Evolutionary conservation across 2,329 filamentous ascomycete species (phyloP).

Genomic region (Mycosphaerella sp.): DNA sequence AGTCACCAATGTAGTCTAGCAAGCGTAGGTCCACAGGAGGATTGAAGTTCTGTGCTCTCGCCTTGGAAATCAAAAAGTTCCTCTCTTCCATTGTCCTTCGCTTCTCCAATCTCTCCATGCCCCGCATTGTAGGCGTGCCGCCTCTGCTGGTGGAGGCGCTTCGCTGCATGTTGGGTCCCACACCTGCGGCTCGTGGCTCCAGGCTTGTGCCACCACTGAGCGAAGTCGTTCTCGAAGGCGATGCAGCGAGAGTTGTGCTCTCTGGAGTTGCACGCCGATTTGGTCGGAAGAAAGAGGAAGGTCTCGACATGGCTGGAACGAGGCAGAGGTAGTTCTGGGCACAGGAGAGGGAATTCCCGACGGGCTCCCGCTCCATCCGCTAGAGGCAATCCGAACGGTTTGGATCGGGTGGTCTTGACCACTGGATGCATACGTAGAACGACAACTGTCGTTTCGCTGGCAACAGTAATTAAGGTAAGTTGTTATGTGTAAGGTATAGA

Average conservation of each 20-base stretch:
- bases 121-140: slow-evolving; percentile 18
- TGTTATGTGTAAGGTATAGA: not conserved
- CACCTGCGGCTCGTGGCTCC: slow-evolving; percentile 1
- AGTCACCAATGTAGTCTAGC: slow-evolving; percentile 52
- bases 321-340: not conserved
- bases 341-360: not conserved
- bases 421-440: not conserved
- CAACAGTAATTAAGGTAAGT: not conserved
- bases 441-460: not conserved
- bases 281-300: slow-evolving; percentile 17
- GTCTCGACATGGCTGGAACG: slow-evolving; percentile 15
- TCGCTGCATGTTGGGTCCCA: slow-evolving; percentile 8
- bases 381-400: not conserved
- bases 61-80: slow-evolving; percentile 27
- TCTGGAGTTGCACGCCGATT: slow-evolving; percentile 13
- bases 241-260: slow-evolving; percentile 2
- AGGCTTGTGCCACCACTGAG: slow-evolving; percentile 1
- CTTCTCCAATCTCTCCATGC: slow-evolving; percentile 29
- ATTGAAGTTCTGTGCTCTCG: slow-evolving; percentile 26
- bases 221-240: slow-evolving; percentile 13
- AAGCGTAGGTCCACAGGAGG: slow-evolving; percentile 48
- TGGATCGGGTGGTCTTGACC: not conserved
- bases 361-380: not conserved
- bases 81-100: slow-evolving; percentile 30
- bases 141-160: slow-evolving; percentile 14